Conservation (phyloP, 495 filamentous ascomycete genomes). For the Letharia columbiana region DNA sequence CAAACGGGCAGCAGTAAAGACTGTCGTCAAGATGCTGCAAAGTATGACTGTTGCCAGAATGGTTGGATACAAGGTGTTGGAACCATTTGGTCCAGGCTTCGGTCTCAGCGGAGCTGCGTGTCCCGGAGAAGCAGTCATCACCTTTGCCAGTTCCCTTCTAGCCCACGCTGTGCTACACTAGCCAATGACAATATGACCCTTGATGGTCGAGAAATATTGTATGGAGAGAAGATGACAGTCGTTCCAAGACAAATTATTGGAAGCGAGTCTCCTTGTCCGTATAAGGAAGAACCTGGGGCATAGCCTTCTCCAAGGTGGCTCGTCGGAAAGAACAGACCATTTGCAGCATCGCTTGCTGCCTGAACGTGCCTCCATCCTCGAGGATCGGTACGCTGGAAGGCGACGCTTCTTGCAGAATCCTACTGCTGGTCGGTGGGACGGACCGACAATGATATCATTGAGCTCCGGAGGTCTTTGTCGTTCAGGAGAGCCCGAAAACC, state of each 20-base stretch:
- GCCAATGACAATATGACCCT: too few species aligned
- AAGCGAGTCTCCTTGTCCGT: background rate
- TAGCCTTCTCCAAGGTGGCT: background rate
- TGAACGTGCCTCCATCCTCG: background rate
- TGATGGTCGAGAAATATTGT: too few species aligned
- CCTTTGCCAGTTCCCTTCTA: background rate
- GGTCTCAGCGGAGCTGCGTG: background rate
- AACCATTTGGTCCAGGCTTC: background rate
- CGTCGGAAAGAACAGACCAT: background rate
- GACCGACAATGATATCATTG: background rate
- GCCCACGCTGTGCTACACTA: too few species aligned
- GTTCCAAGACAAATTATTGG: background rate
- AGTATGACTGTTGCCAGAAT: conserved; percentile 6
- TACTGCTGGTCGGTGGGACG: background rate
- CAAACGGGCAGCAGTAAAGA: conserved; percentile 2
- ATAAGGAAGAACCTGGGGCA: background rate
- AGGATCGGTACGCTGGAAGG: background rate
- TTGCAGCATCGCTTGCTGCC: background rate
- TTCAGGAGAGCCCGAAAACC: background rate
- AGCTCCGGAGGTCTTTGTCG: background rate
- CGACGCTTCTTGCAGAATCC: background rate
- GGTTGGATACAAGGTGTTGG: background rate
- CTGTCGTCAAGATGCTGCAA: conserved; percentile 5
- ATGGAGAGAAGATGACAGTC: too few species aligned
- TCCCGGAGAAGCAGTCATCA: background rate